These are phyloP conservation scores for Margaritispora aquatica DNA, from an alignment of 495 filamentous ascomycete species.

Conservation along the genomic window DNA sequence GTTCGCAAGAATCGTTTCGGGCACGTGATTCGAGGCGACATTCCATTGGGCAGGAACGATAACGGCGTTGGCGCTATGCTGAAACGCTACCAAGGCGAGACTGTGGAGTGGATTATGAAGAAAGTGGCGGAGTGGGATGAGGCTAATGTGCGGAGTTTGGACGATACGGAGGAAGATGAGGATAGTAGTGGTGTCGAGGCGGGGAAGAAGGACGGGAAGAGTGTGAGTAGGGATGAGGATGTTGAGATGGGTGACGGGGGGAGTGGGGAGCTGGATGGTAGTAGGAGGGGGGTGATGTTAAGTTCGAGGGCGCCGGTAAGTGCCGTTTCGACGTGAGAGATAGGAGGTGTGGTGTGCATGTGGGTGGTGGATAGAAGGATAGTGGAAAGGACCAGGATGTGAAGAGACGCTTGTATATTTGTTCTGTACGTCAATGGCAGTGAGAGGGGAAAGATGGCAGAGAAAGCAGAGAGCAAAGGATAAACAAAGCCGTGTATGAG, in stretches of 20 bases:
- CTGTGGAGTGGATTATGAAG: neutral
- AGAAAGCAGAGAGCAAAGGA: neutral
- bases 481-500: neutral
- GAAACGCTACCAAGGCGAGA: neutral
- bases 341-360: too few species aligned
- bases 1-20: slow-evolving; percentile 64
- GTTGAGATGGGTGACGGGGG: neutral
- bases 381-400: neutral
- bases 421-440: neutral
- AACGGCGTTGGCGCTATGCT: slow-evolving; percentile 2
- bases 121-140: slow-evolving; percentile 9
- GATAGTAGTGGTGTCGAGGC: neutral
- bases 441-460: neutral
- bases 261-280: neutral
- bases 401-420: neutral
- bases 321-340: neutral
- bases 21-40: slow-evolving; percentile 50
- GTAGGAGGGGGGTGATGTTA: neutral
- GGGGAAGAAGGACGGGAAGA: neutral
- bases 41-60: slow-evolving; percentile 41
- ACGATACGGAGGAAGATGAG: slow-evolving; percentile 11
- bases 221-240: neutral
- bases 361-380: too few species aligned
- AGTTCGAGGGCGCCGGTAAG: neutral
- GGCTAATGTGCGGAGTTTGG: neutral